Conservation (phyloP, 768 basidiomycete genomes). For the Xerocomellus chrysenteron region DNA sequence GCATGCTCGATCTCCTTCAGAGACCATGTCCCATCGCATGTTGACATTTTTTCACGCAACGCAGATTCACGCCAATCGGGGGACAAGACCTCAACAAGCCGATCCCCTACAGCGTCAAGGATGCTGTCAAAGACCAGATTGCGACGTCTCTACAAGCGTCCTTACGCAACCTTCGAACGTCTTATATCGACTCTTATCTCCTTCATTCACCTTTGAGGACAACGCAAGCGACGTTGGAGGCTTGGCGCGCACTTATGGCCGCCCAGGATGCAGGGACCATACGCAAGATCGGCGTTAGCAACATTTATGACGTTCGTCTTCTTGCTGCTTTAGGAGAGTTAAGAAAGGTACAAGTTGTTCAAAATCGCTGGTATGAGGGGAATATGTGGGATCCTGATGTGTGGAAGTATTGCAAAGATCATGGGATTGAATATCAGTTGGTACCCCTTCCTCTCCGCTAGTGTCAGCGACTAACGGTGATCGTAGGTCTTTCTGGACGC, state of each 20-base stretch:
- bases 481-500: constrained; percentile 81
- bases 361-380: constrained; percentile 83
- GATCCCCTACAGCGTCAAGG: constrained; percentile 65
- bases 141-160: constrained; percentile 60
- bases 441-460: constrained; percentile 6
- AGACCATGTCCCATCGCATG: not conserved
- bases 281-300: constrained; percentile 70
- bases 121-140: constrained; percentile 59
- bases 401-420: constrained; percentile 58
- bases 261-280: constrained; percentile 68
- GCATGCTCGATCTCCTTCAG: constrained; percentile 6
- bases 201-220: constrained; percentile 74
- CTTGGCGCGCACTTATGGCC: constrained; percentile 61
- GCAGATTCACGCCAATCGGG: constrained; percentile 68
- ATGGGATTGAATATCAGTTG: constrained; percentile 74
- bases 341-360: constrained; percentile 69
- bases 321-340: constrained; percentile 53
- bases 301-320: constrained; percentile 62
- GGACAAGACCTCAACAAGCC: constrained; percentile 74
- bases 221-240: constrained; percentile 58
- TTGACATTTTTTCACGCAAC: not conserved
- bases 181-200: constrained; percentile 75
- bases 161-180: constrained; percentile 64
- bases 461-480: not conserved
- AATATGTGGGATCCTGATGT: constrained; percentile 75